These are phyloP conservation scores for Hypomontagnella submonticulosa DNA, from an alignment of 495 filamentous ascomycete genomes.

Conservation along the genomic window DNA sequence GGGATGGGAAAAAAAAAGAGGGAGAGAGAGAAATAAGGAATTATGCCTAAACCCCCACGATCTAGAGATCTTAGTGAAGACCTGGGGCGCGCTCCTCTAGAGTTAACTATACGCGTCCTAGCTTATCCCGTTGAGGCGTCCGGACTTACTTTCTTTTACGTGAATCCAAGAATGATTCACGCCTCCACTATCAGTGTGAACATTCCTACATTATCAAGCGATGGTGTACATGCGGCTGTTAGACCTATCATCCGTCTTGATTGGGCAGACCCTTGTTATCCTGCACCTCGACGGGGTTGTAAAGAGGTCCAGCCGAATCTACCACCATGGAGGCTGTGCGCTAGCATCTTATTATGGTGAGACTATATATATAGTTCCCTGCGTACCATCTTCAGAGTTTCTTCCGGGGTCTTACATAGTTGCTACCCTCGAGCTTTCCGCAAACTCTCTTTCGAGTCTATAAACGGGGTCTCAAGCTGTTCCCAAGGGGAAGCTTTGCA, in stretches of 20 bases:
- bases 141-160: constrained; percentile 3
- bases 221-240: constrained; percentile 33
- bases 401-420: neutral
- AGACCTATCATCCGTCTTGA: constrained; percentile 5
- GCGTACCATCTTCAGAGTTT: neutral
- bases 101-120: constrained; percentile 8
- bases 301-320: constrained; percentile 32
- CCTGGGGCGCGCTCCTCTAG: neutral
- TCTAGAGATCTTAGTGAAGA: constrained; percentile 3
- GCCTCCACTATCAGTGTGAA: neutral
- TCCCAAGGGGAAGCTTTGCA: constrained; percentile 20
- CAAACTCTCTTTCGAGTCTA: constrained; percentile 4
- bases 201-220: constrained; percentile 20
- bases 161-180: neutral
- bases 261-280: constrained; percentile 30
- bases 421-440: neutral
- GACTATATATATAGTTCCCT: constrained; percentile 28
- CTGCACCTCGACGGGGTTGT: constrained; percentile 29
- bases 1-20: constrained; percentile 5
- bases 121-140: neutral
- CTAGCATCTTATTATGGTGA: constrained; percentile 22
- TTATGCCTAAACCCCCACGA: neutral
- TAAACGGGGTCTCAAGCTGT: constrained; percentile 3
- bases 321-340: constrained; percentile 14
- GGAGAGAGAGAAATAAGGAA: constrained; percentile 3